Evolutionary conservation across 2,329 filamentous ascomycete genomes (phyloP).

Genomic region (Calycina herbarum): DNA sequence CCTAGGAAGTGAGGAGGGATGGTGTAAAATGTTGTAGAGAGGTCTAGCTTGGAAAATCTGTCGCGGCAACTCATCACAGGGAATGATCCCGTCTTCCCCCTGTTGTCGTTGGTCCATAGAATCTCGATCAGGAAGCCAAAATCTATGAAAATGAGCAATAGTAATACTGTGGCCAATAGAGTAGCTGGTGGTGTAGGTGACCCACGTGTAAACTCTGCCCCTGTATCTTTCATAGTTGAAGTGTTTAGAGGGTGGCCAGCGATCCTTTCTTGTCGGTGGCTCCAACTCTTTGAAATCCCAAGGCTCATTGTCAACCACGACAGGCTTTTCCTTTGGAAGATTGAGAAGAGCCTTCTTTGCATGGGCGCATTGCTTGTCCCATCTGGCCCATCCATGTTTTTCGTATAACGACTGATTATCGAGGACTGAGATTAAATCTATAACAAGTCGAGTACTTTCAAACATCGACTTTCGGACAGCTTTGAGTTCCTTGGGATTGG

Average conservation of each 20-base stretch:
- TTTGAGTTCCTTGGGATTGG: too few species aligned
- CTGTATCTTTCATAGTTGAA: slow-evolving; percentile 27
- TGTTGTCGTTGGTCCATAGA: slow-evolving; percentile 9
- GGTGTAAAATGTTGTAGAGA: too few species aligned
- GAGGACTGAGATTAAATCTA: slow-evolving; percentile 23
- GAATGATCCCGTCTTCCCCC: too few species aligned
- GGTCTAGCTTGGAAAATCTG: not conserved
- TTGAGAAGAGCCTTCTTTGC: not conserved
- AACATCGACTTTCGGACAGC: slow-evolving; percentile 15
- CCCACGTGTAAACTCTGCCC: not conserved
- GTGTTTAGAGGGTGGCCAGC: slow-evolving; percentile 28
- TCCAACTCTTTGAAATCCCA: too few species aligned
- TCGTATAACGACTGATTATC: slow-evolving; percentile 17
- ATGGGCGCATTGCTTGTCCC: slow-evolving; percentile 10
- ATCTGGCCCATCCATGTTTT: slow-evolving; percentile 22
- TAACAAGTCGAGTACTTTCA: slow-evolving; percentile 18
- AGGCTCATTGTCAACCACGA: too few species aligned
- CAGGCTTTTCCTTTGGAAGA: too few species aligned
- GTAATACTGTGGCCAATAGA: too few species aligned
- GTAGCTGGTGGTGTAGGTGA: too few species aligned
- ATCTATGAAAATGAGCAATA: not conserved
- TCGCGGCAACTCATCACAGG: slow-evolving; percentile 9
- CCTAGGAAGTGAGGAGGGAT: too few species aligned
- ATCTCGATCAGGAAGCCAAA: slow-evolving; percentile 3
- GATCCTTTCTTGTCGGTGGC: slow-evolving; percentile 2